phyloP scores from a whole-genome alignment of 495 filamentous ascomycete genomes.

The Lophium mytilinum region DNA sequence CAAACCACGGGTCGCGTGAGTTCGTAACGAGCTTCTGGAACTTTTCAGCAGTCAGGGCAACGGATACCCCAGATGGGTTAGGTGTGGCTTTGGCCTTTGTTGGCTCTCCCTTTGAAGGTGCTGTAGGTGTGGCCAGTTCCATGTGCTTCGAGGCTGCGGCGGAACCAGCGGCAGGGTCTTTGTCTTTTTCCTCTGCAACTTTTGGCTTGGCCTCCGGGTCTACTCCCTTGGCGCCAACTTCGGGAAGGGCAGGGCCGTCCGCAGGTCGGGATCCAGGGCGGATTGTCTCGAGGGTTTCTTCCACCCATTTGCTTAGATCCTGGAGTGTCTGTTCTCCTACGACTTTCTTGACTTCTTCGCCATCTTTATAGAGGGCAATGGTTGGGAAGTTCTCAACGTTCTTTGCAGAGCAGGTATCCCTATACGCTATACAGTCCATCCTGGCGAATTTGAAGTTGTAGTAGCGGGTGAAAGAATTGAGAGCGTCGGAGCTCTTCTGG shows the following conservation, averaged over 20 bases:
- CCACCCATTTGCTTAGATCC: constrained; percentile 58
- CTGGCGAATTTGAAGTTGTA: constrained; percentile 87
- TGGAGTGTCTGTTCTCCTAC: constrained; percentile 54
- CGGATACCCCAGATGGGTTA: constrained; percentile 61
- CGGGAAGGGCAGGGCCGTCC: constrained; percentile 52
- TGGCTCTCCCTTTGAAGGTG: constrained; percentile 31
- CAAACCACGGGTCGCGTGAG: constrained; percentile 89
- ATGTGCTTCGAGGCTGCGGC: constrained; percentile 41
- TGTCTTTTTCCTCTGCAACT: constrained; percentile 41
- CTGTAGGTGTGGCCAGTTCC: constrained; percentile 9
- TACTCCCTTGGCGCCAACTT: constrained; percentile 48
- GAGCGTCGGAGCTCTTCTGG: constrained; percentile 34
- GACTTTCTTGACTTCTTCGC: constrained; percentile 53
- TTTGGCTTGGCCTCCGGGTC: constrained; percentile 41
- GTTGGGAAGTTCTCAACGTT: constrained; percentile 61
- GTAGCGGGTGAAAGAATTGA: constrained; percentile 59
- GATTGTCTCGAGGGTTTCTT: constrained; percentile 66
- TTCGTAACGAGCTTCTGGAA: constrained; percentile 82
- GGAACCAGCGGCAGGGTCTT: constrained; percentile 38
- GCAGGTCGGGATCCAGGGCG: constrained; percentile 69
- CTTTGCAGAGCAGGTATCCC: constrained; percentile 61
- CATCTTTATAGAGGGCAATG: constrained; percentile 76
- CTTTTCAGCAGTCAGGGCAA: constrained; percentile 68
- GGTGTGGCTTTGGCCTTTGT: constrained; percentile 26
- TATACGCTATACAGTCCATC: constrained; percentile 75